Conservation (phyloP, 257 asterid genomes). For the Gynochthodes officinalis region DNA sequence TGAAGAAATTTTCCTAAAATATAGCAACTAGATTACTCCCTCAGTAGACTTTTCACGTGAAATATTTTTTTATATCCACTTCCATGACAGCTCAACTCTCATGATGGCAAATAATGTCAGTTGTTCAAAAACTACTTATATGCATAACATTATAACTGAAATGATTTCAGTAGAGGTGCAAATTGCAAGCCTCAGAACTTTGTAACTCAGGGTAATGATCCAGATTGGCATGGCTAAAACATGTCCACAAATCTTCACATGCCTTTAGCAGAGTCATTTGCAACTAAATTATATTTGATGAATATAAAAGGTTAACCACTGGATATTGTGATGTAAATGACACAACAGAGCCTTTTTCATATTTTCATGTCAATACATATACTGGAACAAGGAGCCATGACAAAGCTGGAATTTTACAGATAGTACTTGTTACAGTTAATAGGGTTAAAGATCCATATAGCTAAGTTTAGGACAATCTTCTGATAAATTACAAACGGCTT, state of each 20-base stretch:
- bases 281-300: background rate
- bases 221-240: background rate
- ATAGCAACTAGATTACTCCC: background rate
- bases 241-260: background rate
- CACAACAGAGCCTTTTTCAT: background rate
- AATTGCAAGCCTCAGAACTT: too few relatives aligned
- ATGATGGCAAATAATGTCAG: background rate
- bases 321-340: background rate
- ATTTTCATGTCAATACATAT: background rate
- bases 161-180: background rate
- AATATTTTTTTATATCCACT: background rate
- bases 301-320: background rate
- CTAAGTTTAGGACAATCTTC: background rate
- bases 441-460: background rate
- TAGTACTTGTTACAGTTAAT: background rate
- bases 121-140: background rate
- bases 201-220: background rate
- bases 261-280: background rate
- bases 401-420: background rate
- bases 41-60: background rate
- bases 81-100: background rate
- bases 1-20: background rate
- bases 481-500: slow-evolving; percentile 2
- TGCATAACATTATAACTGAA: too few relatives aligned
- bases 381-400: background rate